Evolutionary conservation across 768 basidiomycete species (phyloP), one percentile per base, ranked within the genome.

Genomic region (Amanita exitialis): DNA sequence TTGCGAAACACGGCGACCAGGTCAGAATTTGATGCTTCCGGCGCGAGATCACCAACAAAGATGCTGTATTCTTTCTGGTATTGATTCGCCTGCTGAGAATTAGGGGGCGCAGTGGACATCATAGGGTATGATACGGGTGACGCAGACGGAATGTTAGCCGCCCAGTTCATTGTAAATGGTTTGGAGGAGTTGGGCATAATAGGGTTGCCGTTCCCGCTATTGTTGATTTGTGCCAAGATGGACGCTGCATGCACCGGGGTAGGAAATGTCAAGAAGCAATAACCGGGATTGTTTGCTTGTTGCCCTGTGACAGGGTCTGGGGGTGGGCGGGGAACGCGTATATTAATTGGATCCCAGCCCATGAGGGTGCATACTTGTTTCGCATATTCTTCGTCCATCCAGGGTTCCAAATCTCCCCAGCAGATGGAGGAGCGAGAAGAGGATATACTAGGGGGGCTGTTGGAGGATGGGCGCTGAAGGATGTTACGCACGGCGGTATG

Each of bases 331-430:
- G 88, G 86, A 32, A 90, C 80, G 65, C 82, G 82, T 68, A 89
- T 79, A 63, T 64, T 75, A 61, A 80, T 72, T 13, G 82, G 77
- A 53, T 90, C 86, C 91, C 92, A 94, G 52, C 84, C 80, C 86
- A 92, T 89, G 62, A 91, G 70, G 41, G 66, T 69, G 67, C 90
- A 90, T 60, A 92, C 88, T 64, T 90, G 86, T 66, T 86, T 85
- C 39, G 83, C 87, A 72, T 93, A 95, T 64, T 89, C 86, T 78
- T 92, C 90, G 69, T 94, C 90, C 93, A 95, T 94, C 92, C 92
- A 95, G 57, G 85, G 82, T 66, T 95, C 92, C 49, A 95, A 78
- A 60, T 90, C 86, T 57, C 83, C 81, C 81, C 93, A 89, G 76
- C 81, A 88, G 58, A 91, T 78, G 37, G 88, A 86, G 53, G 76